Percentiles rank a stretch among this genome's conserved stretches.
These are phyloP conservation scores for Arachnomyces sp. DNA, from an alignment of 2,329 filamentous ascomycete species.

Conservation along the genomic window DNA sequence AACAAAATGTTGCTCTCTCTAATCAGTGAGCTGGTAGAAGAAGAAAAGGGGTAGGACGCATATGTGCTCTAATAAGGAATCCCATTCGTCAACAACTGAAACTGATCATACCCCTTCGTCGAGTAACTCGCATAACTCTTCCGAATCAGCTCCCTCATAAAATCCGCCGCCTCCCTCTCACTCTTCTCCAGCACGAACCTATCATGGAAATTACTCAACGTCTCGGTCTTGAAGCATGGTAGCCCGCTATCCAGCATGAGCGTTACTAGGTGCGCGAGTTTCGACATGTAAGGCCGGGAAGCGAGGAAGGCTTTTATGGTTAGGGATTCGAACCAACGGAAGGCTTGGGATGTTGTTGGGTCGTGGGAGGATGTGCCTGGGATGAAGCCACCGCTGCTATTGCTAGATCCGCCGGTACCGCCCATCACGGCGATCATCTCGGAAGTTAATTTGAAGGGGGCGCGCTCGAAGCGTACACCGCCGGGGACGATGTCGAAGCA, in stretches of 20 bases:
- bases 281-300: constrained; percentile 74
- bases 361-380: constrained; percentile 28
- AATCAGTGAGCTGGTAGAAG: neutral
- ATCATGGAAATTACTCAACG: constrained; percentile 83
- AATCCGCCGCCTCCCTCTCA: constrained; percentile 88
- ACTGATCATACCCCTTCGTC: constrained; percentile 94
- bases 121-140: constrained; percentile 86
- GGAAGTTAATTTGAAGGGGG: constrained; percentile 92
- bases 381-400: constrained; percentile 16
- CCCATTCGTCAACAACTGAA: constrained; percentile 92
- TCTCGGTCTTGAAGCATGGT: constrained; percentile 96
- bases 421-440: constrained; percentile 99
- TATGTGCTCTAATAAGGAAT: constrained; percentile 73
- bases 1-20: neutral
- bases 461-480: constrained; percentile 93
- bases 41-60: neutral
- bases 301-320: constrained; percentile 94
- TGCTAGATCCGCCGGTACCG: constrained; percentile 15
- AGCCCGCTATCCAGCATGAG: constrained; percentile 95
- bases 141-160: constrained; percentile 80
- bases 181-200: constrained; percentile 86
- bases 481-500: constrained; percentile 98
- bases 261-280: constrained; percentile 79
- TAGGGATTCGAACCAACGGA: constrained; percentile 92
- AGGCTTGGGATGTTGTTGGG: constrained; percentile 68